Base-by-base conservation (phyloP, 257 asterid species). In the Schizonepeta tenuifolia region DNA sequence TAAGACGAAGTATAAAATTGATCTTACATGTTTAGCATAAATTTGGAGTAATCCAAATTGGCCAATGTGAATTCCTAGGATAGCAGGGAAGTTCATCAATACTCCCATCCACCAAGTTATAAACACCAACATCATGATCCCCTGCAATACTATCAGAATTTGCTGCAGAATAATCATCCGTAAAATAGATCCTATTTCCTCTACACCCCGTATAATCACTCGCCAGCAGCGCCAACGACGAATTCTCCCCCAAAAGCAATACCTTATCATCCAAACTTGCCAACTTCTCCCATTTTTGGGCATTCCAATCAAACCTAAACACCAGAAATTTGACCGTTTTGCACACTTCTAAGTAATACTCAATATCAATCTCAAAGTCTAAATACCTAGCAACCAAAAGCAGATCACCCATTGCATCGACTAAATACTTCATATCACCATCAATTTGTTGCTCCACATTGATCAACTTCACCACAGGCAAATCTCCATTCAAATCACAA, bases 361-460 rank as follows among this genome's bases (percentile, higher is more conserved):
- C 86, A 0, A 80, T 54, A 64, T 82, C 87, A 46, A 78, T 61
- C 47, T 83, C 89, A 31, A 88, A 85, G 13, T 83, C 95, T 49
- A 93, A 38, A 57, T 71, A 78, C 72, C 97, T 79, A 5, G 89
- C 77, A 1, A 90, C 84, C 77, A 92, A 47, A 68, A 90, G 75
- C 73, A 92, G 53, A 13, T 90, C 96, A 13, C 88, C 96, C 83
- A 82, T 74, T 26, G 83, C 83, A 66, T 84, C 82, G 69, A 92
- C 96, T 84, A 92, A 72, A 79, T 92, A 92, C 86, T 79, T 86
- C 80, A 85, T 86, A 75, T 89, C 96, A 0, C 96, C 96, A 2
- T 77, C 87, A 60, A 75, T 69, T 38, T 47, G 78, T 21, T 77
- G 77, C 15, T 47, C 76, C 10, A 76, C 81, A 7, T 62, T 72